phyloP scores from a whole-genome alignment of 2,329 filamentous ascomycete genomes.

The Talaromyces sp. region DNA sequence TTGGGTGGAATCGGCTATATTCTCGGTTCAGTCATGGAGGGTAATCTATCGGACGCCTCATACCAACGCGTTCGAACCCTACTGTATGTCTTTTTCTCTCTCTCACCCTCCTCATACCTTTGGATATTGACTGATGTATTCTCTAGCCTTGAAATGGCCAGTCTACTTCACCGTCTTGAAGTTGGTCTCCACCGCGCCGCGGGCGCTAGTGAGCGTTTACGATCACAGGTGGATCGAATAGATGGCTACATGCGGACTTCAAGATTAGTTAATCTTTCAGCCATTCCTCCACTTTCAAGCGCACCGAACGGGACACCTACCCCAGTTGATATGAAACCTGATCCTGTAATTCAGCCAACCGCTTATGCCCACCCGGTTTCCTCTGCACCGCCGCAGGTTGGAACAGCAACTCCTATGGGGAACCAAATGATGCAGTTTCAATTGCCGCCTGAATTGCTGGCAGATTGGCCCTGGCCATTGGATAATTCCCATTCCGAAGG shows the following conservation, averaged over 20 bases:
- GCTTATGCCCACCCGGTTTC: conserved; percentile 8
- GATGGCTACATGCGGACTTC: conserved; percentile 47
- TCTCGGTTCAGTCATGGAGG: conserved; percentile 52
- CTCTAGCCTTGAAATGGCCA: conserved; percentile 44
- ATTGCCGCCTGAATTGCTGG: conserved; percentile 44
- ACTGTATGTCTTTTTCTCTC: conserved; percentile 29
- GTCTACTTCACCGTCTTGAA: conserved; percentile 51
- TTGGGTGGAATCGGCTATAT: conserved; percentile 54
- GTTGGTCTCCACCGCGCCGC: conserved; percentile 43
- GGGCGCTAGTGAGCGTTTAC: conserved; percentile 44
- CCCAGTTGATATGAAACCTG: conserved; percentile 7
- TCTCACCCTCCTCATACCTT: neutral
- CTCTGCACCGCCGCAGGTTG: neutral
- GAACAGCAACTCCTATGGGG: conserved; percentile 11
- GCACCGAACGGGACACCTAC: conserved; percentile 10
- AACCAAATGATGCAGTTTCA: conserved; percentile 40
- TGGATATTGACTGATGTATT: neutral
- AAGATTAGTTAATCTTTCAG: conserved; percentile 17
- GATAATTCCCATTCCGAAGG: conserved; percentile 27
- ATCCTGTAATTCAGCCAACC: conserved; percentile 8
- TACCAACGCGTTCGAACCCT: conserved; percentile 48
- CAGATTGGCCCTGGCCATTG: conserved; percentile 46
- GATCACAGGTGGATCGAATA: conserved; percentile 47
- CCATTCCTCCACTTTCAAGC: conserved; percentile 5
- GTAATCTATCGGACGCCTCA: conserved; percentile 45